Evolutionary conservation across 257 asterid species (phyloP).

Genomic region (Coffea eugenioides): DNA sequence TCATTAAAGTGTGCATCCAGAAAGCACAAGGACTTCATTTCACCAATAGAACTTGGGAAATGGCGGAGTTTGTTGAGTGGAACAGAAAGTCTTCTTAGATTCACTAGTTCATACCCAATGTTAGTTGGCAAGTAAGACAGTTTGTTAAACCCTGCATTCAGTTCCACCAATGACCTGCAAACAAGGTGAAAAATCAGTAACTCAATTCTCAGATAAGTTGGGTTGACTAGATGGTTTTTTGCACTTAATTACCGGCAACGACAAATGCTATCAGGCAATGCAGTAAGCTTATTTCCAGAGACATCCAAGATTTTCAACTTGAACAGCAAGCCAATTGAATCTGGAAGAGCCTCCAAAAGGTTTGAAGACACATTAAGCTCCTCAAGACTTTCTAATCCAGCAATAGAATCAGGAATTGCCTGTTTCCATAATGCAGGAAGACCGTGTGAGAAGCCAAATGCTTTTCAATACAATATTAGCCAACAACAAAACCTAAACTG

Average conservation of each 20-base stretch:
- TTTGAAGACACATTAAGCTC: constrained; percentile 77
- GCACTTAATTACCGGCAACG: constrained; percentile 63
- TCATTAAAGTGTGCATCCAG: constrained; percentile 79
- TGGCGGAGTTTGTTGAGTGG: constrained; percentile 73
- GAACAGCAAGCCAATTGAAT: constrained; percentile 66
- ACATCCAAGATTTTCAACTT: constrained; percentile 62
- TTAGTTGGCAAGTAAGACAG: constrained; percentile 85
- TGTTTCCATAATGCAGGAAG: constrained; percentile 12
- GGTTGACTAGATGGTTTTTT: background rate
- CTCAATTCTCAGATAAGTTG: background rate
- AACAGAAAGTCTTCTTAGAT: constrained; percentile 55
- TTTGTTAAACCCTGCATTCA: constrained; percentile 75
- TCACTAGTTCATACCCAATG: constrained; percentile 65
- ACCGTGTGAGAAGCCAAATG: background rate
- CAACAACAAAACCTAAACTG: background rate
- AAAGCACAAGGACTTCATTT: constrained; percentile 61
- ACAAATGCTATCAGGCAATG: constrained; percentile 84
- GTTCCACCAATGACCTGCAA: constrained; percentile 64
- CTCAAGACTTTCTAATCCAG: constrained; percentile 70
- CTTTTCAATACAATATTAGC: background rate
- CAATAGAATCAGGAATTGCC: constrained; percentile 77
- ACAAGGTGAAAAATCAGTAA: constrained; percentile 11
- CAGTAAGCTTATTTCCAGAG: constrained; percentile 70
- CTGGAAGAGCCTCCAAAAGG: constrained; percentile 64
- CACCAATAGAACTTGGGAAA: constrained; percentile 79